A percentile compares a stretch with the other conserved stretches of the same genome.
These are phyloP conservation scores for Pleurotus tuber-regium DNA, from an alignment of 768 basidiomycete species.

Conservation along the genomic window DNA sequence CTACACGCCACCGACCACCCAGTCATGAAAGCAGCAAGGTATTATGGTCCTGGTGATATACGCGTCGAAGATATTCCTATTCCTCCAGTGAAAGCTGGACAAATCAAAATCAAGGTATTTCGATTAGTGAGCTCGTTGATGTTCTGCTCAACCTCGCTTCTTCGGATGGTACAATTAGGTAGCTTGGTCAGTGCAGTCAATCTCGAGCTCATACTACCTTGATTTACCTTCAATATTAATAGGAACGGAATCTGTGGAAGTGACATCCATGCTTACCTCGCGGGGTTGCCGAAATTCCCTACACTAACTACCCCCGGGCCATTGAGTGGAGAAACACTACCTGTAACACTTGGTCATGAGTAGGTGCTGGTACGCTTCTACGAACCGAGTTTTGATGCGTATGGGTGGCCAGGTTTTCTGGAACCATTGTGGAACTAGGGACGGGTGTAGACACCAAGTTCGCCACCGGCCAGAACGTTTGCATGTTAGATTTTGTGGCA, in stretches of 20 bases:
- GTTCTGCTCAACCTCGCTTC: too few relatives aligned
- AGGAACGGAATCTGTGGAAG: slow-evolving; percentile 4
- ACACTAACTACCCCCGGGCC: neutral
- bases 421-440: slow-evolving; percentile 33
- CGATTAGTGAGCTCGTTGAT: slow-evolving; percentile 1
- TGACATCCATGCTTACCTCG: slow-evolving; percentile 8
- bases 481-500: slow-evolving; percentile 26
- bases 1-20: too few relatives aligned
- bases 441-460: slow-evolving; percentile 30
- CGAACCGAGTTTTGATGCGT: neutral
- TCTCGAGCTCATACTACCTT: neutral
- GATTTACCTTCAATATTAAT: neutral
- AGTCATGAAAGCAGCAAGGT: slow-evolving; percentile 43
- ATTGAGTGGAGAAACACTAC: slow-evolving; percentile 7
- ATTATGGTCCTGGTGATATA: slow-evolving; percentile 41
- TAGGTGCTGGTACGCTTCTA: neutral
- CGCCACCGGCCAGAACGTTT: slow-evolving; percentile 30
- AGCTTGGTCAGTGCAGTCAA: slow-evolving; percentile 23
- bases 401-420: slow-evolving; percentile 26
- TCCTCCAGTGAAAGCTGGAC: slow-evolving; percentile 29
- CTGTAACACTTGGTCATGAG: slow-evolving; percentile 9
- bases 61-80: slow-evolving; percentile 41
- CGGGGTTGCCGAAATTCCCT: slow-evolving; percentile 1
- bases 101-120: slow-evolving; percentile 45
- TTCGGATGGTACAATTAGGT: slow-evolving; percentile 15